A percentile compares a stretch with the other conserved stretches of the same genome.
These are phyloP conservation scores for Trichoderma parareesei DNA, from an alignment of 495 filamentous ascomycete species.

Conservation along the genomic window DNA sequence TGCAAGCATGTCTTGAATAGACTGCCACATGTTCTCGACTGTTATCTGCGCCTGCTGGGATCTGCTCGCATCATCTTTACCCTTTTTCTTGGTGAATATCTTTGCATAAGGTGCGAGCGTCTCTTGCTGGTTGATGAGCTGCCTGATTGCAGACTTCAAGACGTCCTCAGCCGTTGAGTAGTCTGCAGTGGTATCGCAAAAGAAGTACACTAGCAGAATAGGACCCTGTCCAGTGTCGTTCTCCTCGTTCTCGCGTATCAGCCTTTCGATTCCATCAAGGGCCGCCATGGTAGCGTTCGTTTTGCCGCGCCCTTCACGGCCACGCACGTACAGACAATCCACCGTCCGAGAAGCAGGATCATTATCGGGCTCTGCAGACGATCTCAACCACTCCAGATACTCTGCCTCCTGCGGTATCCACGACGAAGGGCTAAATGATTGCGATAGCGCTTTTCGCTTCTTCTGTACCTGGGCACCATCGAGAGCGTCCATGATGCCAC, in stretches of 20 bases:
- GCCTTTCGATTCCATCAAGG: conserved; percentile 24
- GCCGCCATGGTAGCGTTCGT: conserved; percentile 27
- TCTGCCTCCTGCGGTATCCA: conserved; percentile 28
- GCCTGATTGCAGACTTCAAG: conserved; percentile 28
- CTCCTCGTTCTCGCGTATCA: conserved; percentile 15
- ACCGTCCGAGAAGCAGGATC: neutral
- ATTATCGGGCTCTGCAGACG: neutral
- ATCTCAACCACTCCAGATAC: conserved; percentile 24
- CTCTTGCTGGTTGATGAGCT: conserved; percentile 28
- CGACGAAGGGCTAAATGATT: conserved; percentile 23
- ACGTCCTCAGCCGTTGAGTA: conserved; percentile 30
- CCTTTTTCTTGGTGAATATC: conserved; percentile 22
- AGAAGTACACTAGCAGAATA: conserved; percentile 29
- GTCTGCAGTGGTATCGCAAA: conserved; percentile 24
- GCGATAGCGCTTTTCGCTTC: conserved; percentile 23
- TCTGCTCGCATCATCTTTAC: conserved; percentile 15
- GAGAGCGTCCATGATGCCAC: conserved; percentile 20
- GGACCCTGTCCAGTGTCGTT: conserved; percentile 12
- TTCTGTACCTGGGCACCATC: conserved; percentile 20
- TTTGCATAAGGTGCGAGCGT: conserved; percentile 29
- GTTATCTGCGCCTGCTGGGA: conserved; percentile 15
- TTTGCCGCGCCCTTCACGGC: conserved; percentile 31
- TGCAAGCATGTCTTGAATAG: conserved; percentile 27
- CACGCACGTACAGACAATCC: conserved; percentile 29
- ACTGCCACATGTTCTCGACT: conserved; percentile 30